Evolutionary conservation across 495 filamentous ascomycete species (phyloP), one percentile per base, ranked within the genome.

Genomic region (Aspergillus baeticus): DNA sequence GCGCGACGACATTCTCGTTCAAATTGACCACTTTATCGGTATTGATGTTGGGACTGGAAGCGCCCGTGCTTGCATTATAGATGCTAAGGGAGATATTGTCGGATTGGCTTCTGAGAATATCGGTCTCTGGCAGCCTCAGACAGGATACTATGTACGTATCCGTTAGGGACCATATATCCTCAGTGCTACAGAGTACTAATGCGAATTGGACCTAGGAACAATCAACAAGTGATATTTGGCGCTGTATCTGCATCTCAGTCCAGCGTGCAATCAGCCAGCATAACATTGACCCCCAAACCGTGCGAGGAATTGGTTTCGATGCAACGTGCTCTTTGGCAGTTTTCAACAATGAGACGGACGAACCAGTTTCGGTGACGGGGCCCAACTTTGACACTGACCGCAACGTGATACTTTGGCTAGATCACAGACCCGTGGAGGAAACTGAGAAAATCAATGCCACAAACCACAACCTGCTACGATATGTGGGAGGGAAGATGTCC

Each of bases 21-120:
- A 82, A 23, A 63, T 77, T 51, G 82, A 85, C 48, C 81, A 87
- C 63, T 97, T 89, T 69, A 91, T 97, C 63, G 93, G 93, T 39
- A 89, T 97, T 53, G 94, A 98, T 69, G 94, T 98, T 50, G 94
- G 94, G 42, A 98, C 94, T 6, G 93, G 94, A 43, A 96, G 91
- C 66, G 92, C 92, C 17, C 83, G 94, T 65, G 94, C 93, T 14
- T 97, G 93, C 76, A 87, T 98, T 70, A 95, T 98, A 66, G 88
- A 96, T 72, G 78, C 80, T 42, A 86, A 88, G 23, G 94, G 94
- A 26, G 91, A 96, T 59, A 97, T 98, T 71, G 90, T 95, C 49
- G 94, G 89, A 6, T 74, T 97, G 59, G 91, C 92, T 15, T 88
- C 90, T 3, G 87, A 96, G 65, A 87, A 93, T 58, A 98, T 97